phyloP scores from a whole-genome alignment of 352 stramenopile species.

The Thraustochytrium sp. region DNA sequence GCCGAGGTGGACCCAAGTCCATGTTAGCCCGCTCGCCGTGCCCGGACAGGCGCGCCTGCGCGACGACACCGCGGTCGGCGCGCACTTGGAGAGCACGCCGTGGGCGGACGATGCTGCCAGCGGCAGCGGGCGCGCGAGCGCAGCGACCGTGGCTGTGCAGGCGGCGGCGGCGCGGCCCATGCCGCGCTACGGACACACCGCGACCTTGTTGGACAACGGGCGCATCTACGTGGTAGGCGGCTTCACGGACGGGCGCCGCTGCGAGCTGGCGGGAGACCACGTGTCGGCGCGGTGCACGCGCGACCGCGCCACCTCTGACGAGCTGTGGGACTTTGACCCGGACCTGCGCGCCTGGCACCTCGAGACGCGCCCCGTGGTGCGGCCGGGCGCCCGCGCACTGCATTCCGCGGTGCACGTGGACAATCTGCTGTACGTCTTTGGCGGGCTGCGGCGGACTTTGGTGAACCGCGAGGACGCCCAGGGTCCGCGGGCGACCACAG shows the following conservation, averaged over 20 bases:
- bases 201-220: background rate
- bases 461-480: background rate
- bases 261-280: background rate
- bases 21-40: background rate
- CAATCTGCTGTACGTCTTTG: constrained; percentile 4
- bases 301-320: background rate
- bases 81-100: background rate
- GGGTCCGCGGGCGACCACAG: background rate
- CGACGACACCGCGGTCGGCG: background rate
- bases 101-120: background rate
- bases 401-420: background rate
- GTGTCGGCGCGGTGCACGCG: background rate
- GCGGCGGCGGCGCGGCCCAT: background rate
- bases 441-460: background rate
- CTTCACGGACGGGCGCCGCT: background rate
- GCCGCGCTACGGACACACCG: background rate
- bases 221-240: constrained; percentile 25
- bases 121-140: background rate
- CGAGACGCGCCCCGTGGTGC: background rate
- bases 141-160: background rate
- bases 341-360: background rate
- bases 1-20: background rate
- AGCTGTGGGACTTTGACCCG: constrained; percentile 13
- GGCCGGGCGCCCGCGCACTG: background rate
- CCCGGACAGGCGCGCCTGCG: background rate